phyloP scores from a whole-genome alignment of 176 grass and related monocot genomes.

The Panicum miliaceum region DNA sequence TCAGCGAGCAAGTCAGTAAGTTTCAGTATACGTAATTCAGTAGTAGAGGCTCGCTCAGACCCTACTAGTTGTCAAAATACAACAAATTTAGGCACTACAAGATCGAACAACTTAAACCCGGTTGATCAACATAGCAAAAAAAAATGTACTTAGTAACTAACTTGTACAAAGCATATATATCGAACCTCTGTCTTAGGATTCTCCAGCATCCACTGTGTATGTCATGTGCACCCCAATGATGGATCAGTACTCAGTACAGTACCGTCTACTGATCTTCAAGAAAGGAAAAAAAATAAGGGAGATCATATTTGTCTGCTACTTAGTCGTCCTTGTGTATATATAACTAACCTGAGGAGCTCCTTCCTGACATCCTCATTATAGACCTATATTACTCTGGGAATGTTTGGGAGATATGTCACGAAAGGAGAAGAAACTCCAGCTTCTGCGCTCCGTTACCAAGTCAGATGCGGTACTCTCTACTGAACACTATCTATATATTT shows the following conservation, averaged over 20 bases:
- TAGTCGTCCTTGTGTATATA: background rate
- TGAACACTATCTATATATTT: background rate
- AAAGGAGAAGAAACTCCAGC: conserved; percentile 64
- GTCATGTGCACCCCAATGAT: conserved; percentile 41
- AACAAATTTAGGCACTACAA: no score
- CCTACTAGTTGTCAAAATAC: no score
- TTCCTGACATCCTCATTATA: background rate
- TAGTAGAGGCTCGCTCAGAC: no score
- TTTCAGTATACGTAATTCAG: no score
- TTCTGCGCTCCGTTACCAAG: conserved; percentile 60
- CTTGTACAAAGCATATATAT: no score
- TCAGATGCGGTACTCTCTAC: conserved; percentile 50
- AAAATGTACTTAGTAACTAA: no score
- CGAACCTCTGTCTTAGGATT: conserved; percentile 21
- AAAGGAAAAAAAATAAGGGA: background rate
- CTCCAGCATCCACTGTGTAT: conserved; percentile 20
- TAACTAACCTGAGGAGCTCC: background rate
- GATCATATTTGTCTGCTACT: background rate
- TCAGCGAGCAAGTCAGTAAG: no score
- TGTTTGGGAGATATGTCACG: conserved; percentile 51
- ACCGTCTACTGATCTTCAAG: conserved; percentile 4
- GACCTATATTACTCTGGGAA: no score
- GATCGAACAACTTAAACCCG: no score
- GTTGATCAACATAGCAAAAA: no score
- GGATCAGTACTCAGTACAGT: background rate